Evolutionary conservation across 1,284 basidiomycete genomes (phyloP), one percentile per base, ranked within the genome.

Genomic region (Cutaneotrichosporon daszewskae): DNA sequence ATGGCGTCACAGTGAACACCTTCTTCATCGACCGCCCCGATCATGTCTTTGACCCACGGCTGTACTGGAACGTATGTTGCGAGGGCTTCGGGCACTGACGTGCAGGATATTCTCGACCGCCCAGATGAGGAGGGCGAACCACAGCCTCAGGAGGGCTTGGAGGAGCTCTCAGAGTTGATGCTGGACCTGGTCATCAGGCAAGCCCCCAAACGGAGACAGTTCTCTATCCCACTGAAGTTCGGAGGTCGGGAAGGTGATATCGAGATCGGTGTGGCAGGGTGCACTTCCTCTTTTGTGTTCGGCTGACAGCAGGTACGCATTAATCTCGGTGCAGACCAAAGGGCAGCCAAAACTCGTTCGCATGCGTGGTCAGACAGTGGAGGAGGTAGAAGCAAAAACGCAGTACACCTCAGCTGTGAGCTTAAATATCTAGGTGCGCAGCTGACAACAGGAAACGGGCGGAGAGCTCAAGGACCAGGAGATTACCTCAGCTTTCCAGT

Each of bases 241-340:
- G 88, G 80, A 1, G 66, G 68, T 1, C 59, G 61, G 28, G 57
- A 64, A 2, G 76, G 85, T 13, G 86, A 79, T 2, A 81, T 96
- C 50, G 79, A 80, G 14, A 92, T 98, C 50, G 88, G 90, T 3
- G 77, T 97, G 37, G 90, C 90, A 65, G 95, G 92, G 83, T 92
- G 59, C 59, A 37, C 31, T 6, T 11, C 2, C 22, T 29, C 3
- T 31, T 0, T 17, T 7, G 8, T 2, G 17, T 1, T n/a, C n/a
- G n/a, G 28, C 45, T 50, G 31, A 45, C 37, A 29, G 7, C 51
- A 92, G 88, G 32, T 92, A 92, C 68, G 82, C 87, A 9, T 72
- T 94, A 36, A 78, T 95, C 10, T 85, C 85, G 2, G 82, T 87
- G 57, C 87, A 91, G 69, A 84, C 78, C 64, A 91, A 85, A 63